phyloP scores from a whole-genome alignment of 2,329 filamentous ascomycete species.

The Calonectria pseudoreteaudii region DNA sequence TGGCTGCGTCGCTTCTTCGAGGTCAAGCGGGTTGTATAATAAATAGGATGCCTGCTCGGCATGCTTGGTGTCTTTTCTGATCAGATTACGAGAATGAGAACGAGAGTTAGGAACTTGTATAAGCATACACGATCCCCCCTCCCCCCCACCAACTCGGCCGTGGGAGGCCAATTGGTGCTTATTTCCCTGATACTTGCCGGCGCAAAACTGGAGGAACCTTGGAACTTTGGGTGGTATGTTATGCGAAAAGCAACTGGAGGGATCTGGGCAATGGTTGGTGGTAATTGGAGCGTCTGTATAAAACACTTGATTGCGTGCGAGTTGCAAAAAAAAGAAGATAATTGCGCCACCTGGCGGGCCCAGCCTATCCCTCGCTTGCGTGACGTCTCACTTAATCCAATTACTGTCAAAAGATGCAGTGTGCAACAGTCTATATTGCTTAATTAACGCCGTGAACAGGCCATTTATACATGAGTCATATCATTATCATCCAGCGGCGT shows the following conservation, averaged over 20 bases:
- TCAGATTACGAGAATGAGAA: constrained; percentile 1
- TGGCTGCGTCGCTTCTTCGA: constrained; percentile 99
- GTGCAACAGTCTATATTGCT: background rate
- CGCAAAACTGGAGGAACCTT: constrained; percentile 36
- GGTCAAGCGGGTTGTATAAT: constrained; percentile 76
- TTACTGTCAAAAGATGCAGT: background rate
- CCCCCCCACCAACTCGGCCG: constrained; percentile 9
- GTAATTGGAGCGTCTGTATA: constrained; percentile 37
- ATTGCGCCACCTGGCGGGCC: background rate
- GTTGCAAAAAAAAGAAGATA: constrained; percentile 7
- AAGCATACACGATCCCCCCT: background rate
- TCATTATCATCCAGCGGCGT: constrained; percentile 40
- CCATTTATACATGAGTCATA: constrained; percentile 22
- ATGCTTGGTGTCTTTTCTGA: background rate
- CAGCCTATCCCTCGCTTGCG: background rate
- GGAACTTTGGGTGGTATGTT: constrained; percentile 32
- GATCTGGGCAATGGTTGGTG: constrained; percentile 34
- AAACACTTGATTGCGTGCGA: constrained; percentile 31
- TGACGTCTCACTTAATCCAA: background rate
- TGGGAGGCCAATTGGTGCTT: constrained; percentile 18
- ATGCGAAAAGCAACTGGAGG: constrained; percentile 26
- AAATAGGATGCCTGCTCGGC: constrained; percentile 34
- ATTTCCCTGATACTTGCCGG: constrained; percentile 36
- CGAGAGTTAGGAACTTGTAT: background rate
- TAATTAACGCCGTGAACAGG: constrained; percentile 15